Conservation (phyloP, 2,329 filamentous ascomycete species). For the Curvularia lunata region DNA sequence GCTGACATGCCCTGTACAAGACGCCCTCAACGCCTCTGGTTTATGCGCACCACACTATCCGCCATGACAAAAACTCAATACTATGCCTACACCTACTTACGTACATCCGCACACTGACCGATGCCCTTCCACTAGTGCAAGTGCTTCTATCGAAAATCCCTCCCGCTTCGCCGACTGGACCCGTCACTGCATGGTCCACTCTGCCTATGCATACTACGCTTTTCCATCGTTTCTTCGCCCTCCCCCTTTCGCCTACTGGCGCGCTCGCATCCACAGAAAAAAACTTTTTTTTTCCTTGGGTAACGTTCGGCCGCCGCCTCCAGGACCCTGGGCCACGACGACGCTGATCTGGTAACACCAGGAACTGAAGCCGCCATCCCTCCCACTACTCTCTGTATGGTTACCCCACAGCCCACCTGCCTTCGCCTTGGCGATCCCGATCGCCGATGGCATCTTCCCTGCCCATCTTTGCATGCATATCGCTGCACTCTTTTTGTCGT, state of each 20-base stretch:
- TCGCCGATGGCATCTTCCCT: constrained; percentile 3
- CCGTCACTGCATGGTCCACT: neutral
- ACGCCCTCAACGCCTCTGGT: neutral
- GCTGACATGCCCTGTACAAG: neutral
- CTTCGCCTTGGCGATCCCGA: neutral
- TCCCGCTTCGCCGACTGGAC: constrained; percentile 9
- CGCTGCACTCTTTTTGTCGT: neutral
- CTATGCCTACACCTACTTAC: too few species aligned
- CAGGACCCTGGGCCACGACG: constrained; percentile 1
- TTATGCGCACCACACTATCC: neutral
- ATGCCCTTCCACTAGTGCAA: neutral
- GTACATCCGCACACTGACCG: neutral
- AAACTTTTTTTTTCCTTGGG: constrained; percentile 8
- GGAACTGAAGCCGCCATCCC: neutral
- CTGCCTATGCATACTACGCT: neutral
- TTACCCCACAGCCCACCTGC: constrained; percentile 1
- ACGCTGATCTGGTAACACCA: neutral
- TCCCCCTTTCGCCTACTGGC: neutral
- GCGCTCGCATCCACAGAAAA: neutral
- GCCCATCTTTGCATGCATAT: neutral
- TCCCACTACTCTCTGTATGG: neutral
- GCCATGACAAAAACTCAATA: too few species aligned
- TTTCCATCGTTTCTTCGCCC: neutral
- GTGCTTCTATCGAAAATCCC: neutral
- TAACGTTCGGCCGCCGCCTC: neutral